A percentile compares a stretch with the other conserved stretches of the same genome.
Evolutionary conservation across 306 rosid genomes (phyloP).

Genomic region (Castanopsis chinensis): DNA sequence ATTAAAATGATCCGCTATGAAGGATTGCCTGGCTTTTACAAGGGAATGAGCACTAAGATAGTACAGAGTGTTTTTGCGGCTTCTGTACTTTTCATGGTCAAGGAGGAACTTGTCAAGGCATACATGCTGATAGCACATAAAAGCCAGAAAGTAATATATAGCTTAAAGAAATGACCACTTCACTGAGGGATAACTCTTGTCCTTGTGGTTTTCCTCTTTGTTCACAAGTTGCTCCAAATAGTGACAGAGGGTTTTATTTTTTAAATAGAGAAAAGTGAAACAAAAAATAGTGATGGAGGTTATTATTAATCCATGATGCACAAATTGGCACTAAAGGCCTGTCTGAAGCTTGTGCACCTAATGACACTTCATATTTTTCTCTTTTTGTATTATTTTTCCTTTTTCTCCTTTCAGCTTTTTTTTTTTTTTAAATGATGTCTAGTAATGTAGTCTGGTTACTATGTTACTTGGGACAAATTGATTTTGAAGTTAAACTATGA

Average conservation of each 20-base stretch:
- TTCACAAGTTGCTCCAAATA: not conserved
- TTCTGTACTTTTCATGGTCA: constrained; percentile 75
- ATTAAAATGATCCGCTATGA: constrained; percentile 74
- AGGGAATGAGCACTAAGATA: constrained; percentile 87
- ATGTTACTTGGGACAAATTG: not conserved
- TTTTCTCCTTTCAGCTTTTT: not conserved
- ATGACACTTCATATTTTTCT: not conserved
- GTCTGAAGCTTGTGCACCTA: not conserved
- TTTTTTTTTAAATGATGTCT: not conserved
- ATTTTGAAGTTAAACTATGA: not conserved
- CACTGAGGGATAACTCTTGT: not conserved
- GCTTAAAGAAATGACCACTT: constrained; percentile 15
- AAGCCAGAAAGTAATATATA: constrained; percentile 15
- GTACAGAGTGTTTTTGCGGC: constrained; percentile 90
- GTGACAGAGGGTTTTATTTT: too few relatives aligned
- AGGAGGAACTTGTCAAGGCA: constrained; percentile 78
- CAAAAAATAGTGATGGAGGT: not conserved
- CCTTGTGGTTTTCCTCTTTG: not conserved
- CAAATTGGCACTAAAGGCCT: not conserved
- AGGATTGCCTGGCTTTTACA: constrained; percentile 68
- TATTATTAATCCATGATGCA: not conserved
- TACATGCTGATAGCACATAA: constrained; percentile 39
- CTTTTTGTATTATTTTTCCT: not conserved
- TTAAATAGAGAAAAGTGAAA: too few relatives aligned
- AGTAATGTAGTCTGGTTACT: not conserved